These are phyloP conservation scores for Chaetomidium leptoderma DNA, from an alignment of 495 filamentous ascomycete species.

Conservation along the genomic window DNA sequence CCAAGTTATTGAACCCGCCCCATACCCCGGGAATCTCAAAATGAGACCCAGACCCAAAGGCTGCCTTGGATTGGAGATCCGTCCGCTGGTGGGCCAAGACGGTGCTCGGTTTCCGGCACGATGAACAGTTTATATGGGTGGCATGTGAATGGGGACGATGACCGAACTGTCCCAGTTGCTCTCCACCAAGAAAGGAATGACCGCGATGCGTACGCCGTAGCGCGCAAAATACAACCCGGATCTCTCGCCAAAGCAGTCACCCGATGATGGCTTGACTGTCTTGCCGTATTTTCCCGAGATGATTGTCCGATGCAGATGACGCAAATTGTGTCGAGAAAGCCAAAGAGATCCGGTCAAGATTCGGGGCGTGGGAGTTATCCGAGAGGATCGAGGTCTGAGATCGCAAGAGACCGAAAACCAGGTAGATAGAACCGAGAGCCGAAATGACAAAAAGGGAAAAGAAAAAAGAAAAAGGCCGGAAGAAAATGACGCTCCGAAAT, in stretches of 20 bases:
- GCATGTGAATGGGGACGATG: background rate
- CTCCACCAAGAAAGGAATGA: background rate
- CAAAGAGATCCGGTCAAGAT: background rate
- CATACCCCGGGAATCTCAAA: background rate
- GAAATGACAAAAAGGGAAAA: background rate
- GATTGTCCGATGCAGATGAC: background rate
- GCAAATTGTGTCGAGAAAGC: background rate
- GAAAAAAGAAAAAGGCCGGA: conserved; percentile 12
- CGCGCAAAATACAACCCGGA: background rate
- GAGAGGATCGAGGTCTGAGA: conserved; percentile 3
- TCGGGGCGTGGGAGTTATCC: background rate
- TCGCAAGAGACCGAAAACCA: conserved; percentile 3
- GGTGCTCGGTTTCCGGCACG: background rate
- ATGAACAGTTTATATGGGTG: background rate
- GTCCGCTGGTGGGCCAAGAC: background rate
- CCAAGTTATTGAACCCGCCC: background rate
- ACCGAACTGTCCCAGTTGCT: background rate
- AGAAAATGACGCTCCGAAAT: conserved; percentile 5
- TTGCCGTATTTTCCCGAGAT: conserved; percentile 1
- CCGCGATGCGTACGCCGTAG: background rate
- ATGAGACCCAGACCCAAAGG: background rate
- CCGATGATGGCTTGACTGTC: background rate
- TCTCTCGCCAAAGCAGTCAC: background rate
- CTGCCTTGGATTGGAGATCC: background rate
- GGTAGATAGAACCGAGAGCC: background rate